A percentile compares a stretch with the other conserved stretches of the same genome.
Evolutionary conservation across 176 grass and related monocot genomes (phyloP).

Genomic region (Zizania latifolia): DNA sequence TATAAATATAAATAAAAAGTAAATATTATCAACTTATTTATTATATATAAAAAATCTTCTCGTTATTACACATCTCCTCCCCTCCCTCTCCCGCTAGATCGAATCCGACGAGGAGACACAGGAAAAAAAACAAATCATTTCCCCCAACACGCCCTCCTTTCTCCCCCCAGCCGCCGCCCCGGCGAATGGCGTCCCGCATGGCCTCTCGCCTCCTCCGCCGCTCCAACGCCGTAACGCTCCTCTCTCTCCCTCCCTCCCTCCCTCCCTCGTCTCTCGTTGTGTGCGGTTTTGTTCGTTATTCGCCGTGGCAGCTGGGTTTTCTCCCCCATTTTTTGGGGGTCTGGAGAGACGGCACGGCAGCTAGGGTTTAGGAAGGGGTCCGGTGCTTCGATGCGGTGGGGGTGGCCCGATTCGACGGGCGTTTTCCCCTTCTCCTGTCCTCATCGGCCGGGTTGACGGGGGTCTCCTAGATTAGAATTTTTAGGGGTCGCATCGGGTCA

Average conservation of each 20-base stretch:
- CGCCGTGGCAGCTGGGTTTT: too few species aligned
- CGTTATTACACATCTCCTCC: too few species aligned
- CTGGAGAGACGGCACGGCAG: too few species aligned
- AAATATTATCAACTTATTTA: too few species aligned
- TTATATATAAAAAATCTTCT: too few species aligned
- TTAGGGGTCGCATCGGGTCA: background rate
- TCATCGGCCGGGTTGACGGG: background rate
- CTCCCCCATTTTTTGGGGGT: too few species aligned
- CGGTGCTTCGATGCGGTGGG: background rate
- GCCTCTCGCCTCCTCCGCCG: slow-evolving; percentile 48
- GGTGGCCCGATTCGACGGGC: background rate
- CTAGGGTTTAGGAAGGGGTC: background rate
- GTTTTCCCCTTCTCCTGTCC: too few species aligned
- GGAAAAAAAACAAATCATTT: too few species aligned
- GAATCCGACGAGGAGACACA: too few species aligned
- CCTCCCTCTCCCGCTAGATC: too few species aligned
- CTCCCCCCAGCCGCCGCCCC: background rate
- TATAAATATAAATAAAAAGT: too few species aligned
- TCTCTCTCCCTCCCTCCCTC: background rate
- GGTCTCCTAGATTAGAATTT: too few species aligned
- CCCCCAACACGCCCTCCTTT: background rate
- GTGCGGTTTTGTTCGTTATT: background rate
- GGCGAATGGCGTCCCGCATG: slow-evolving; percentile 69
- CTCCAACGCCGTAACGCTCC: slow-evolving; percentile 34
- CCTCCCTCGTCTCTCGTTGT: background rate